Conservation (phyloP, 768 basidiomycete genomes). For the Ramaria rubella region DNA sequence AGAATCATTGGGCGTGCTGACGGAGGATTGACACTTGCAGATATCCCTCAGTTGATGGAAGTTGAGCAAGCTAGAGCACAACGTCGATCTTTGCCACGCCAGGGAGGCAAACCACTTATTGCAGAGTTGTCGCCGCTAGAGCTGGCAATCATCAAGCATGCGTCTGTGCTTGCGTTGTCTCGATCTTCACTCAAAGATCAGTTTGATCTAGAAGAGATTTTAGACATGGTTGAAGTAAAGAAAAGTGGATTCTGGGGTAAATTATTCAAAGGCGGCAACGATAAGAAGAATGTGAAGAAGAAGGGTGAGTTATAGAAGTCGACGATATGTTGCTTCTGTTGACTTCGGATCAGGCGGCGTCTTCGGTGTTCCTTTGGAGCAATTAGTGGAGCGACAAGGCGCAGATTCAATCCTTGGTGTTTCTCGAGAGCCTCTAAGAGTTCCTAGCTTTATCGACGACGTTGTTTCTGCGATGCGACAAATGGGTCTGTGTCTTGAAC, state of each 20-base stretch:
- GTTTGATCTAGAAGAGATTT: conserved; percentile 85
- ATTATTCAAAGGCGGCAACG: conserved; percentile 74
- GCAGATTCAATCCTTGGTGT: conserved; percentile 93
- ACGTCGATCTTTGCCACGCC: conserved; percentile 72
- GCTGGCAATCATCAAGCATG: conserved; percentile 85
- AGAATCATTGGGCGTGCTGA: conserved; percentile 39
- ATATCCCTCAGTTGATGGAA: conserved; percentile 89
- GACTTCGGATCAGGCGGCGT: conserved; percentile 52
- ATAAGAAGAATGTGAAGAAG: conserved; percentile 73
- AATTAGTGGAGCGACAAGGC: conserved; percentile 89
- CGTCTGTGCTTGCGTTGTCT: conserved; percentile 73
- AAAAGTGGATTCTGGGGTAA: conserved; percentile 96
- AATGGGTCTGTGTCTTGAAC: conserved; percentile 61
- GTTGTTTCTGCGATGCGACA: conserved; percentile 97
- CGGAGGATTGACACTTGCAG: conserved; percentile 86
- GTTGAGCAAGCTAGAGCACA: conserved; percentile 87
- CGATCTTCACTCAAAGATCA: conserved; percentile 74
- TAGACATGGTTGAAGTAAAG: conserved; percentile 88
- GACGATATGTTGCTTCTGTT: neutral
- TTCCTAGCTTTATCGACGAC: conserved; percentile 98
- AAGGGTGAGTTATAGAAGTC: conserved; percentile 49
- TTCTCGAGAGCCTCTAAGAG: conserved; percentile 72
- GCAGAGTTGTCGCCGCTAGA: conserved; percentile 82
- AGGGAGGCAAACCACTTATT: conserved; percentile 74
- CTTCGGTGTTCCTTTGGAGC: conserved; percentile 88